A percentile compares a stretch with the other conserved stretches of the same genome.
These are phyloP conservation scores for Sphagnum magellanicum DNA, from an alignment of 228 moss, liverwort and hornwort genomes.

Conservation along the genomic window DNA sequence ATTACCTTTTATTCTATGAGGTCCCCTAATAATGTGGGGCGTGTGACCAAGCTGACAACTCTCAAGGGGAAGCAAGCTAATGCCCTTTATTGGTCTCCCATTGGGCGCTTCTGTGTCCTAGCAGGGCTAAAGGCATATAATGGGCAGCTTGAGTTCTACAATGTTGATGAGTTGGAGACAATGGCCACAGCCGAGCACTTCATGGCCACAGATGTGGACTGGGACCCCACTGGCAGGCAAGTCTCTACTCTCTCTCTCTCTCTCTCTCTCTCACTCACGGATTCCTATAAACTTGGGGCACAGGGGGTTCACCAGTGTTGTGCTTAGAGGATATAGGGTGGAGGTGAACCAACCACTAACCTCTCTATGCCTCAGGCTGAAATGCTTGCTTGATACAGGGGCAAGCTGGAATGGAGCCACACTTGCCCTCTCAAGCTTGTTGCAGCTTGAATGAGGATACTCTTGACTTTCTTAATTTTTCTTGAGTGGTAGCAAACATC, in stretches of 20 bases:
- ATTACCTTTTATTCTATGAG: conserved; percentile 96
- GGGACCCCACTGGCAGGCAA: conserved; percentile 99
- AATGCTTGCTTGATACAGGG: neutral
- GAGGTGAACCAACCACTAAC: too few species aligned
- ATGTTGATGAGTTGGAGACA: conserved; percentile 90
- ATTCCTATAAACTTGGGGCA: too few species aligned
- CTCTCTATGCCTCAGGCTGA: neutral
- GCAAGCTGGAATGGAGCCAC: too few species aligned
- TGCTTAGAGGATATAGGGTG: too few species aligned
- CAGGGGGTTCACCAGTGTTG: too few species aligned
- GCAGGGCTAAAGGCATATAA: conserved; percentile 97
- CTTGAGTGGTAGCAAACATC: too few species aligned
- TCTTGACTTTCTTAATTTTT: too few species aligned
- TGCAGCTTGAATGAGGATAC: too few species aligned
- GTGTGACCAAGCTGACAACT: conserved; percentile 88
- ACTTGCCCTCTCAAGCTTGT: too few species aligned
- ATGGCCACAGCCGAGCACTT: conserved; percentile 99
- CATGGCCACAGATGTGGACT: conserved; percentile 99
- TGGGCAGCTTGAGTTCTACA: conserved; percentile 98
- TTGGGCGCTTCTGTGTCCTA: conserved; percentile 81
- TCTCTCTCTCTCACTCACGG: too few species aligned
- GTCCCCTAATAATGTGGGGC: conserved; percentile 69
- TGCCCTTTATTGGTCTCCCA: conserved; percentile 92
- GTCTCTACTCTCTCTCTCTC: neutral
- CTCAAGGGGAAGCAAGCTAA: conserved; percentile 97